Conservation (phyloP, 768 basidiomycete genomes). For the Sistotremastrum suecicum region DNA sequence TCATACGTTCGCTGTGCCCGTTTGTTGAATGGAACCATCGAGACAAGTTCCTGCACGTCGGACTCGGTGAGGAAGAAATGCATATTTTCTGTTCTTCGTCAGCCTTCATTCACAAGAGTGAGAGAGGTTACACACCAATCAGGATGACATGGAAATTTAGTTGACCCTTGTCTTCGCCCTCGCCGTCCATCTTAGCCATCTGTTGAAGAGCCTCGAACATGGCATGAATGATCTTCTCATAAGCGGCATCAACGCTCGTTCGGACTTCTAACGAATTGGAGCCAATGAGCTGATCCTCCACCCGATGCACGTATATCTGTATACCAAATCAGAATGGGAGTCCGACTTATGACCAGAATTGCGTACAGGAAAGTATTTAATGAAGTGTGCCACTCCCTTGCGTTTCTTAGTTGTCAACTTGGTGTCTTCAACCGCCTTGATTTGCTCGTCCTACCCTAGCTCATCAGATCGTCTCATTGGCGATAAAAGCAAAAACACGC, state of each 20-base stretch:
- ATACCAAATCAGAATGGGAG: background rate
- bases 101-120: background rate
- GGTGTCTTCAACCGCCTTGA: slow-evolving; percentile 78
- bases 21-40: slow-evolving; percentile 47
- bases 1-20: slow-evolving; percentile 77
- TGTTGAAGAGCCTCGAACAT: slow-evolving; percentile 93
- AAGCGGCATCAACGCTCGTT: slow-evolving; percentile 60
- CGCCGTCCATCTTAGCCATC: slow-evolving; percentile 90
- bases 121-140: slow-evolving; percentile 48
- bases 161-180: slow-evolving; percentile 91
- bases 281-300: slow-evolving; percentile 74
- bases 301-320: slow-evolving; percentile 53
- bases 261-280: slow-evolving; percentile 70
- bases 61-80: slow-evolving; percentile 83
- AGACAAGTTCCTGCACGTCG: slow-evolving; percentile 48
- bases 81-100: slow-evolving; percentile 69
- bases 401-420: slow-evolving; percentile 88
- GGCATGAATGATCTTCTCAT: slow-evolving; percentile 75
- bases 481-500: slow-evolving; percentile 5
- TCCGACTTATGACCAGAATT: background rate
- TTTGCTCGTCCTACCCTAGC: slow-evolving; percentile 56
- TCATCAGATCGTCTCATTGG: background rate
- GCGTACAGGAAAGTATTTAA: slow-evolving; percentile 74
- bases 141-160: slow-evolving; percentile 93
- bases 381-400: slow-evolving; percentile 81